Conservation (phyloP, 78 protist genomes). For the Polysphondylium violaceum region DNA sequence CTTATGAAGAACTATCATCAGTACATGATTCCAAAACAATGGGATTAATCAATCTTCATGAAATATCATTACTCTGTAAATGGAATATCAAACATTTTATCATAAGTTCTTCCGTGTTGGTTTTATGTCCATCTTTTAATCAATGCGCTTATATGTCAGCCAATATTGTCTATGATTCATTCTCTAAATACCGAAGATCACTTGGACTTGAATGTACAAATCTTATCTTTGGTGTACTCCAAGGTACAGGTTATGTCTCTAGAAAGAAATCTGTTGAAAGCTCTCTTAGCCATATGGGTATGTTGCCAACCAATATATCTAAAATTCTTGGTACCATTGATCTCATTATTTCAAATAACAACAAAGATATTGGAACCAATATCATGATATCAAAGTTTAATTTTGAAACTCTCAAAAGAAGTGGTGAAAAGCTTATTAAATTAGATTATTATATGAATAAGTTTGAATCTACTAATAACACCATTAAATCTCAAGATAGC, state of each 20-base stretch:
- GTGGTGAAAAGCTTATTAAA: not conserved
- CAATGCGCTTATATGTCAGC: constrained; percentile 85
- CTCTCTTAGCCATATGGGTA: not conserved
- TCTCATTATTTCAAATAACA: not conserved
- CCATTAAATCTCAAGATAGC: not conserved
- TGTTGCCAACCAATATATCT: not conserved
- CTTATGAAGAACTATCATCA: no score
- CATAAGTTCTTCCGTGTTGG: constrained; percentile 57
- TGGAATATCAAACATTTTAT: constrained; percentile 45
- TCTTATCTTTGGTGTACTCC: no score
- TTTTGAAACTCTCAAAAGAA: not conserved
- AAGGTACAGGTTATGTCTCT: not conserved
- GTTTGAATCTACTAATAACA: not conserved
- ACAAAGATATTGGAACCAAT: not conserved
- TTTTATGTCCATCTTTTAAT: constrained; percentile 42
- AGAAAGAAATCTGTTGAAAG: not conserved
- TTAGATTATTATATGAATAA: no score
- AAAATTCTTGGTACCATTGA: not conserved
- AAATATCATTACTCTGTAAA: not conserved
- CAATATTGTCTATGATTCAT: constrained; percentile 80
- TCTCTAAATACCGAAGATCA: constrained; percentile 43
- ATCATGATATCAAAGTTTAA: not conserved
- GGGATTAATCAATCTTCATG: constrained; percentile 82
- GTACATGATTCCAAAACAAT: constrained; percentile 68
- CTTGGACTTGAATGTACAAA: no score